Evolutionary conservation across 371 early-diverging fungal genomes (phyloP), one percentile per base, ranked within the genome.

Genomic region (Saksenaea vasiformis): DNA sequence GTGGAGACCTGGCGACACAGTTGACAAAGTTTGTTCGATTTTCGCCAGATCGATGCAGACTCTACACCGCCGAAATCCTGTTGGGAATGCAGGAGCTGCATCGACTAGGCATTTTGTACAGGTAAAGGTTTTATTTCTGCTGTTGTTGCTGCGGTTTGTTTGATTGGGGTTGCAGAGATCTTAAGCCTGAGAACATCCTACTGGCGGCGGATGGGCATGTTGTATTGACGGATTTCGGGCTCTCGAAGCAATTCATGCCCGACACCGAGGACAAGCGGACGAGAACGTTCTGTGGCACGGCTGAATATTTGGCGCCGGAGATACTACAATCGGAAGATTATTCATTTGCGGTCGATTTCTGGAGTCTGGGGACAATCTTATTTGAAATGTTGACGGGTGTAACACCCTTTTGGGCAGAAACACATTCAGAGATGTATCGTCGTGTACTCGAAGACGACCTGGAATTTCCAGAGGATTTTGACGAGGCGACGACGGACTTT

Each of bases 1-100:
- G 98, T 41, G 98, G 98, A 8, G 99, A 98, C 77, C 74, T 98
- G 67, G 94, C 97, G 89, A 91, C 90, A 80, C 93, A 93, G 70
- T 92, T 93, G 36, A 65, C 68, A 17, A 71, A 72, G 39, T 71
- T 69, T 47, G 57, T 67, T 59, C 72, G 74, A 31, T 66, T 81
- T 17, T 56, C 76, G 15, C 71, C 77, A 7, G 71, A 74, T 19
- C 64, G 78, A 57, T 85, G 86, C 22, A 59, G 80, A 54, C 84
- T 92, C 57, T 93, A 93, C 76, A 85, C 89, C n/a, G 91, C 94
- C 0, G 97, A 98, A 70, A 86, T 97, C 11, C 73, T 95, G 7
- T 66, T 96, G 31, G 98, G 92, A 0, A 74, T 98, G 27, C 90
- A 90, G 63, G 91, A 93, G 69, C 73, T 98, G 47, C 99, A 98